Conservation (phyloP, 2,329 filamentous ascomycete genomes). For the Lachnellula subtilissima region DNA sequence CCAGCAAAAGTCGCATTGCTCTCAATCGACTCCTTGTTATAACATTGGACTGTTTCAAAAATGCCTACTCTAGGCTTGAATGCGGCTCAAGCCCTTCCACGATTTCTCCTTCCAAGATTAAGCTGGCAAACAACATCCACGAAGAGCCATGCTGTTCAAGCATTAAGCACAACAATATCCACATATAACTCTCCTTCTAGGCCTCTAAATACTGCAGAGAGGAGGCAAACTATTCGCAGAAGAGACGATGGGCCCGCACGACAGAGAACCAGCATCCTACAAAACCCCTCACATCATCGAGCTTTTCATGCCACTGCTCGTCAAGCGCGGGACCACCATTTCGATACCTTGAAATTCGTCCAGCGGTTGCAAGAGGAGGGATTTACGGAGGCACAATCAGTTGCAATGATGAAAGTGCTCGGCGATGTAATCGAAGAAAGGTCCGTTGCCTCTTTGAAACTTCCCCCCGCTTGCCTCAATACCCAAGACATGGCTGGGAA, state of each 20-base stretch:
- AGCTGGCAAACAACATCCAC: conserved; percentile 29
- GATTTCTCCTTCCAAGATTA: conserved; percentile 30
- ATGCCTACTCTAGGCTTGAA: conserved; percentile 27
- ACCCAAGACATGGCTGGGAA: too few relatives aligned
- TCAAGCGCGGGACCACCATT: conserved; percentile 77
- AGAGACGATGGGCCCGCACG: conserved; percentile 4
- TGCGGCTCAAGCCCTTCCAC: conserved; percentile 23
- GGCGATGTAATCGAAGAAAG: conserved; percentile 97
- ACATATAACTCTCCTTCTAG: conserved; percentile 9
- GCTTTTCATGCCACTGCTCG: conserved; percentile 65
- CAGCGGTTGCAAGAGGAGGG: conserved; percentile 84
- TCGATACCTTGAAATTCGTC: conserved; percentile 97
- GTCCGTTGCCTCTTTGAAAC: conserved; percentile 36
- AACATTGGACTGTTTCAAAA: background rate
- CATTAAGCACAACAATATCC: conserved; percentile 19
- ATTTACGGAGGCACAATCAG: conserved; percentile 91
- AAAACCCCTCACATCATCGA: conserved; percentile 25
- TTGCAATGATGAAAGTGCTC: conserved; percentile 97
- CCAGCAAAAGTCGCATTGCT: background rate
- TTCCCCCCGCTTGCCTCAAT: background rate
- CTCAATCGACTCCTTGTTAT: background rate
- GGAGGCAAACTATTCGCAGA: background rate
- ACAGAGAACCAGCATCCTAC: conserved; percentile 16
- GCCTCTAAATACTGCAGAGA: background rate
- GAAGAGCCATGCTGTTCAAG: conserved; percentile 19